Conservation (phyloP, 495 filamentous ascomycete species). For the Hypomontagnella monticulosa region DNA sequence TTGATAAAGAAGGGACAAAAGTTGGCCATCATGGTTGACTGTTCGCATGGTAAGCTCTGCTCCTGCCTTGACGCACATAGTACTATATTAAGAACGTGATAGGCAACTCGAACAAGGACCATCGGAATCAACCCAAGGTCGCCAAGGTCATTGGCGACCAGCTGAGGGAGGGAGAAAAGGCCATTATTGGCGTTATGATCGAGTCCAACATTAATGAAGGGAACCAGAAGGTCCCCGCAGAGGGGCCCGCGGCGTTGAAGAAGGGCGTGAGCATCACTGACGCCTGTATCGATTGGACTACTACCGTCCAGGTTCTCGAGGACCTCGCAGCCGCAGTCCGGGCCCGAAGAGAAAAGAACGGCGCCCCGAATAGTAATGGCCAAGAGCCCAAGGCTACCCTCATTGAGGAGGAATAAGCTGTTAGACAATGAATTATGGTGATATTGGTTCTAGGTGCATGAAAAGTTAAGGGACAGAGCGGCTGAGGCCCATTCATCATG, state of each 20-base stretch:
- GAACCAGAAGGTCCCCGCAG: slow-evolving; percentile 89
- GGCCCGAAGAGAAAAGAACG: slow-evolving; percentile 68
- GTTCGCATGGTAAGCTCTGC: slow-evolving; percentile 78
- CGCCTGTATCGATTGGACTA: slow-evolving; percentile 95
- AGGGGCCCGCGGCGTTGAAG: slow-evolving; percentile 80
- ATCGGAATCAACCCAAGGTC: slow-evolving; percentile 92
- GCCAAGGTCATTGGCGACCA: slow-evolving; percentile 84
- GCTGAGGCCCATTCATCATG: background rate
- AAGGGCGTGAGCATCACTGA: slow-evolving; percentile 98
- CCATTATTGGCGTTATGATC: slow-evolving; percentile 97
- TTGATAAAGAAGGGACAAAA: slow-evolving; percentile 85
- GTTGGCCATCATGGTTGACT: slow-evolving; percentile 96
- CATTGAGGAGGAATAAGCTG: slow-evolving; percentile 56
- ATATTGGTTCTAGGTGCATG: background rate
- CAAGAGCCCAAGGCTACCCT: slow-evolving; percentile 48
- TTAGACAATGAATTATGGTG: background rate
- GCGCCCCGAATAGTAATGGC: slow-evolving; percentile 37
- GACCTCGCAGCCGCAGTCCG: slow-evolving; percentile 86
- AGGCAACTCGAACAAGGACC: slow-evolving; percentile 80
- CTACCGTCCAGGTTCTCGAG: slow-evolving; percentile 85
- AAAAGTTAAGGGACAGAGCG: background rate
- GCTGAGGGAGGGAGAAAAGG: slow-evolving; percentile 84
- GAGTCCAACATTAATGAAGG: slow-evolving; percentile 98
- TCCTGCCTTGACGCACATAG: background rate
- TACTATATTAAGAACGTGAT: slow-evolving; percentile 16